phyloP scores from a whole-genome alignment of 495 filamentous ascomycete genomes.

The Bombardia bombarda region DNA sequence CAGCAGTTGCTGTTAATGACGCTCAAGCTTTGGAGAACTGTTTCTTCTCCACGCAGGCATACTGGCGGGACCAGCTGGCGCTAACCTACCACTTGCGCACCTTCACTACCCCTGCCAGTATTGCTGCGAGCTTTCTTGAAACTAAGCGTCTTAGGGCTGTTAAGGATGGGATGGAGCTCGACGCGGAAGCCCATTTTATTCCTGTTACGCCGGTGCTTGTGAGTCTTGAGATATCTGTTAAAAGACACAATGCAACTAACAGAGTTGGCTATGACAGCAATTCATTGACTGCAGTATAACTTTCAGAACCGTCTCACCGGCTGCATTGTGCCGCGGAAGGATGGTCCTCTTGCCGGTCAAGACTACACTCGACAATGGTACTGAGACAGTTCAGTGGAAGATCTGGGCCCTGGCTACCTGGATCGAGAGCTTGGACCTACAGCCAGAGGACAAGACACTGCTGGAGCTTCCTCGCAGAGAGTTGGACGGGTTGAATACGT shows the following conservation, averaged over 20 bases:
- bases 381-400: constrained; percentile 17
- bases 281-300: constrained; percentile 18
- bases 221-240: too few species aligned
- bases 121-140: constrained; percentile 15
- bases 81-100: constrained; percentile 25
- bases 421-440: constrained; percentile 16
- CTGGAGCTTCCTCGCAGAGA: constrained; percentile 13
- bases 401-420: constrained; percentile 27
- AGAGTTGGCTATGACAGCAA: too few species aligned
- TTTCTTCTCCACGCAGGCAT: constrained; percentile 16
- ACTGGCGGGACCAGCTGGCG: constrained; percentile 25
- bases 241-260: too few species aligned
- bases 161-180: constrained; percentile 4
- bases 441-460: constrained; percentile 20
- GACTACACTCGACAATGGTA: background rate
- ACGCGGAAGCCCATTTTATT: constrained; percentile 7
- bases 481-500: constrained; percentile 7
- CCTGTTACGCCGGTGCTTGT: constrained; percentile 10
- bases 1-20: constrained; percentile 12
- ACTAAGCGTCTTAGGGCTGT: constrained; percentile 10
- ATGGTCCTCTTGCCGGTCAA: constrained; percentile 20
- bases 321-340: constrained; percentile 14
- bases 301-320: constrained; percentile 20
- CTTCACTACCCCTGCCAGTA: constrained; percentile 6
- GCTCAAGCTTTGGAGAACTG: constrained; percentile 7